Conservation (phyloP, 139 green algal genomes). For the Volvox reticuliferus region DNA sequence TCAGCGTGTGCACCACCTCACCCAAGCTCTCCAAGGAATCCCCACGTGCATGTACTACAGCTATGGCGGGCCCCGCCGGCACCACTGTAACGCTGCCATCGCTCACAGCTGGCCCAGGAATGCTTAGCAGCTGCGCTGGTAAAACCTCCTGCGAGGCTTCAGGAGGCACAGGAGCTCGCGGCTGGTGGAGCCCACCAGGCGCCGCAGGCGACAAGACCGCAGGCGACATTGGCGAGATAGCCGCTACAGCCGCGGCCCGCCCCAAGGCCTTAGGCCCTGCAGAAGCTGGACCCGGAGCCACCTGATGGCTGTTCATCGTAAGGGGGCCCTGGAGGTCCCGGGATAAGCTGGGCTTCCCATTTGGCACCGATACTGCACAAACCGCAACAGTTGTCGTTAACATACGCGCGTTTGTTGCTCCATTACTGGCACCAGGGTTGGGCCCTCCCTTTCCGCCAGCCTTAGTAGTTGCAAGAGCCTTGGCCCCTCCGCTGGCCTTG, state of each 20-base stretch:
- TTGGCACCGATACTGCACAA: background rate
- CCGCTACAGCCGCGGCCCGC: background rate
- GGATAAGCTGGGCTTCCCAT: background rate
- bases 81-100: background rate
- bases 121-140: background rate
- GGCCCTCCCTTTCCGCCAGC: background rate
- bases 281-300: background rate
- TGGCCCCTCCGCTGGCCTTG: background rate
- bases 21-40: slow-evolving; percentile 51
- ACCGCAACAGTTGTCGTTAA: background rate
- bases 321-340: background rate
- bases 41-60: slow-evolving; percentile 18
- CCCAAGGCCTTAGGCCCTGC: background rate
- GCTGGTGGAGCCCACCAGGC: background rate
- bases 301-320: background rate
- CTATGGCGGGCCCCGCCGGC: background rate
- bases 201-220: background rate
- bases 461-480: background rate
- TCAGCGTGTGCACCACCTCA: slow-evolving; percentile 31
- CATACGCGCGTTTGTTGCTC: no score
- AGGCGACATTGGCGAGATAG: background rate
- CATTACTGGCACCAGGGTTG: no score
- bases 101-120: no score
- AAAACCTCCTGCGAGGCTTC: background rate
- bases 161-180: background rate